Percentiles rank a stretch among this genome's conserved stretches.
Conservation (phyloP, 2,329 filamentous ascomycete species). For the Fusarium setosum region DNA sequence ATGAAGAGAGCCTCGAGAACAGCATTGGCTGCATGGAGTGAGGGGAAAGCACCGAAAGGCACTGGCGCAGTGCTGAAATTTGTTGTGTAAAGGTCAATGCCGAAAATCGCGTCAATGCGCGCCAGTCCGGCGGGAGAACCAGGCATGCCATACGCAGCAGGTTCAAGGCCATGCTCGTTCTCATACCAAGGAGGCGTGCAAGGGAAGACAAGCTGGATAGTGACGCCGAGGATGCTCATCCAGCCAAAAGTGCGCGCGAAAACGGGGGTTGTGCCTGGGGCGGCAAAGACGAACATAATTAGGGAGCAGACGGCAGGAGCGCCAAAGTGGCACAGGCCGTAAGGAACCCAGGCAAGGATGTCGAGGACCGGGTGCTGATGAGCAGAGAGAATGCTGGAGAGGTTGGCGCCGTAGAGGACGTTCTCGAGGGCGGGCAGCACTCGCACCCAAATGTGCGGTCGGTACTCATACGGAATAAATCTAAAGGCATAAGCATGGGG, state of each 20-base stretch:
- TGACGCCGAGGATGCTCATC: conserved; percentile 89
- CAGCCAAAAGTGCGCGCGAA: conserved; percentile 92
- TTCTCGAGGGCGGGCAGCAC: conserved; percentile 95
- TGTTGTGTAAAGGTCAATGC: conserved; percentile 92
- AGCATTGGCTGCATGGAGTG: conserved; percentile 89
- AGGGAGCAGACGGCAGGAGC: conserved; percentile 83
- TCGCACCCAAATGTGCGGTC: conserved; percentile 94
- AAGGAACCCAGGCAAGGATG: conserved; percentile 91
- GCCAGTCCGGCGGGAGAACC: conserved; percentile 91
- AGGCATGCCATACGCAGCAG: conserved; percentile 90
- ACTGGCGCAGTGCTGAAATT: conserved; percentile 90
- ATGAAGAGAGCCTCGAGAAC: conserved; percentile 93
- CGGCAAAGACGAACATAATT: conserved; percentile 88
- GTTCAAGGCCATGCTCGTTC: conserved; percentile 89
- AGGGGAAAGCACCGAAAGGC: conserved; percentile 95
- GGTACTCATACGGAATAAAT: conserved; percentile 89
- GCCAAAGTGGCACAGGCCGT: conserved; percentile 90
- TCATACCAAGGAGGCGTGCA: conserved; percentile 98
- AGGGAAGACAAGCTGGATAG: conserved; percentile 89
- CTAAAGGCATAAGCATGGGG: conserved; percentile 55
- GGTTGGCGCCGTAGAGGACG: conserved; percentile 93
- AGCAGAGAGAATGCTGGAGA: conserved; percentile 94
- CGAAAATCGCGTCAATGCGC: conserved; percentile 89
- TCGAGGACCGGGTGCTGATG: conserved; percentile 88
- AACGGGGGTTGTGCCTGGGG: conserved; percentile 85